These are phyloP conservation scores for Casuarina equisetifolia DNA, from an alignment of 306 rosid species.

Conservation along the genomic window DNA sequence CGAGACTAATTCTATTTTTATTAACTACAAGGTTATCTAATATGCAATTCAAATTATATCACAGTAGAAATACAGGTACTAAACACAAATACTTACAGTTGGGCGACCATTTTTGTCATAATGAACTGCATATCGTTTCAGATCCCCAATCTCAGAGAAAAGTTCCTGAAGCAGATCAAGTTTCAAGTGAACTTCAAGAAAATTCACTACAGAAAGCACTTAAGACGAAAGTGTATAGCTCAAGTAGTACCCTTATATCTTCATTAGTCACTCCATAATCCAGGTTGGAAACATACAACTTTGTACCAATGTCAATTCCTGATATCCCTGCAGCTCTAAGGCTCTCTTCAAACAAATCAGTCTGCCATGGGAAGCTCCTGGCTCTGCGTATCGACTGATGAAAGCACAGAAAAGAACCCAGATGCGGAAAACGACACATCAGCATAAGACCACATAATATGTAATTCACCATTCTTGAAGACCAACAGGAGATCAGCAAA, in stretches of 20 bases:
- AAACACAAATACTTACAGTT: slow-evolving; percentile 58
- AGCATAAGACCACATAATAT: slow-evolving; percentile 76
- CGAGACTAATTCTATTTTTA: neutral
- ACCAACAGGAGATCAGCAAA: slow-evolving; percentile 33
- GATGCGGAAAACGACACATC: slow-evolving; percentile 71
- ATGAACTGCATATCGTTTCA: slow-evolving; percentile 90
- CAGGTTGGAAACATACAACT: slow-evolving; percentile 92
- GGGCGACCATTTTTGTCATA: slow-evolving; percentile 84
- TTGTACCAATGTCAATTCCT: slow-evolving; percentile 85
- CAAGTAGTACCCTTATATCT: slow-evolving; percentile 88
- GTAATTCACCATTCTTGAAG: slow-evolving; percentile 75
- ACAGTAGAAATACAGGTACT: neutral
- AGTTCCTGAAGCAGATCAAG: slow-evolving; percentile 88
- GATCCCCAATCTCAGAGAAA: slow-evolving; percentile 82
- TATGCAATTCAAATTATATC: neutral
- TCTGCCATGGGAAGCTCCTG: slow-evolving; percentile 86
- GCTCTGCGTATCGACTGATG: slow-evolving; percentile 87
- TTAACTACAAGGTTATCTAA: neutral
- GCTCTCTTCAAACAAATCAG: slow-evolving; percentile 93
- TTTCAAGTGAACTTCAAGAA: slow-evolving; percentile 56
- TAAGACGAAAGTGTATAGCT: slow-evolving; percentile 47
- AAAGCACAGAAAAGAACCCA: slow-evolving; percentile 75
- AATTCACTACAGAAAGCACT: slow-evolving; percentile 44
- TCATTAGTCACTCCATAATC: slow-evolving; percentile 95
- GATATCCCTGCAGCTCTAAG: slow-evolving; percentile 94